These are phyloP conservation scores for Solanum chiquidenum DNA, from an alignment of 257 asterid species.

Conservation along the genomic window DNA sequence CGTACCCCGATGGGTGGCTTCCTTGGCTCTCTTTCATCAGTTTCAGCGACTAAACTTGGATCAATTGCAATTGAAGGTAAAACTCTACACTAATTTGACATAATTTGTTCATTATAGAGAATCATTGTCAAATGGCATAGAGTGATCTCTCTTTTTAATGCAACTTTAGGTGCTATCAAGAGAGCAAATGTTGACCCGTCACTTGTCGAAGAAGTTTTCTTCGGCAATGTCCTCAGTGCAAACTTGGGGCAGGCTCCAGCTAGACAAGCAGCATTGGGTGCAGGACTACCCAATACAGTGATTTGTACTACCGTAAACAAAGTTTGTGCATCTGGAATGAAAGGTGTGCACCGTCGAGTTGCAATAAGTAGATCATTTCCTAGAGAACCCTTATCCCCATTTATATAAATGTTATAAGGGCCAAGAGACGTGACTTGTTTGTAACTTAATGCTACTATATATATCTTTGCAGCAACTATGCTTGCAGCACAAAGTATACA, in stretches of 20 bases:
- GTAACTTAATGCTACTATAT: not conserved
- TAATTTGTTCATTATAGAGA: not conserved
- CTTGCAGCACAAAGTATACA: conserved; percentile 90
- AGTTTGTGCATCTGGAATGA: conserved; percentile 99
- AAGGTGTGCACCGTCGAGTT: conserved; percentile 40
- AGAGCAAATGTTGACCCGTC: conserved; percentile 84
- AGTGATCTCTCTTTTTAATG: not conserved
- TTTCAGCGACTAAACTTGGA: conserved; percentile 93
- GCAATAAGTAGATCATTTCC: not conserved
- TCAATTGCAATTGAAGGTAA: conserved; percentile 83
- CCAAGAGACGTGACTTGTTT: not conserved
- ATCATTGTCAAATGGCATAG: not conserved
- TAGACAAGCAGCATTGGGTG: conserved; percentile 97
- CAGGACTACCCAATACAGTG: conserved; percentile 82
- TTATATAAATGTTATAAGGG: not conserved
- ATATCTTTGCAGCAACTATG: conserved; percentile 67
- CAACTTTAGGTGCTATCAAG: conserved; percentile 72
- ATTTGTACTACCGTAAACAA: conserved; percentile 86
- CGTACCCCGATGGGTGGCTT: conserved; percentile 97
- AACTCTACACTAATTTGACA: conserved; percentile 2
- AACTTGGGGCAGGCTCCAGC: conserved; percentile 99
- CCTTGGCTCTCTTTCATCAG: conserved; percentile 84
- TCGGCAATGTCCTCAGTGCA: conserved; percentile 96
- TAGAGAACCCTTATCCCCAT: not conserved
- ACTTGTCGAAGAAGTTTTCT: conserved; percentile 82